Conservation (phyloP, 2,329 filamentous ascomycete genomes). For the Aspergillus intermedius region DNA sequence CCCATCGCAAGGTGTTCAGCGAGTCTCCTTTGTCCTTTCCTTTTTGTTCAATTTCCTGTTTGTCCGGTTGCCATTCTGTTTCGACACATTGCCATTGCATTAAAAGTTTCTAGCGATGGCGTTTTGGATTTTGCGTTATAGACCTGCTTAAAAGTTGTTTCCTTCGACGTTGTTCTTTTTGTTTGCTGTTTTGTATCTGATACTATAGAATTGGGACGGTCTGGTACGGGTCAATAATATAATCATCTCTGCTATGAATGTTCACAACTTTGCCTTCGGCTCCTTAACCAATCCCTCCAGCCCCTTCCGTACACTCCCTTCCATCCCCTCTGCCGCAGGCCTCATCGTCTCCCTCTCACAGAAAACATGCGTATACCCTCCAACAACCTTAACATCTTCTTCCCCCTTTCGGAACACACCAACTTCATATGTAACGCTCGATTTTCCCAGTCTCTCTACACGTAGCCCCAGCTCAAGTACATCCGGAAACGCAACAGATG, state of each 20-base stretch:
- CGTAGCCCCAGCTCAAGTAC: constrained; percentile 74
- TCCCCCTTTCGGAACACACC: constrained; percentile 73
- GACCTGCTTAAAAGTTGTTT: neutral
- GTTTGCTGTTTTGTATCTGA: neutral
- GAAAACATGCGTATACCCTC: constrained; percentile 82
- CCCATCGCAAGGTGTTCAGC: neutral
- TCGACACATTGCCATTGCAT: neutral
- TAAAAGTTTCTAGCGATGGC: constrained; percentile 1
- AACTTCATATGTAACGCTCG: constrained; percentile 85
- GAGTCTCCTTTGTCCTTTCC: constrained; percentile 2
- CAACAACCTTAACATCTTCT: constrained; percentile 72
- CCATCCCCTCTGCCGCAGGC: constrained; percentile 55
- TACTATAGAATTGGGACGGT: neutral
- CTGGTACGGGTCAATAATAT: neutral
- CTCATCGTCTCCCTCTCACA: constrained; percentile 67
- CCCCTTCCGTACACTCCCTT: constrained; percentile 40
- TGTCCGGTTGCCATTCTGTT: neutral
- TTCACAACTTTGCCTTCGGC: constrained; percentile 20
- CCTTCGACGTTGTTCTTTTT: neutral
- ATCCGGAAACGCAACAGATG: constrained; percentile 72
- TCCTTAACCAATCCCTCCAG: constrained; percentile 50
- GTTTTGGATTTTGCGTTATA: neutral
- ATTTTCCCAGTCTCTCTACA: constrained; percentile 75
- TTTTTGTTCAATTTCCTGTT: neutral
- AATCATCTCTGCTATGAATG: neutral